These are phyloP conservation scores for Bryoerythrophyllum caledonicum DNA, from an alignment of 225 moss, liverwort and hornwort species.

Conservation along the genomic window DNA sequence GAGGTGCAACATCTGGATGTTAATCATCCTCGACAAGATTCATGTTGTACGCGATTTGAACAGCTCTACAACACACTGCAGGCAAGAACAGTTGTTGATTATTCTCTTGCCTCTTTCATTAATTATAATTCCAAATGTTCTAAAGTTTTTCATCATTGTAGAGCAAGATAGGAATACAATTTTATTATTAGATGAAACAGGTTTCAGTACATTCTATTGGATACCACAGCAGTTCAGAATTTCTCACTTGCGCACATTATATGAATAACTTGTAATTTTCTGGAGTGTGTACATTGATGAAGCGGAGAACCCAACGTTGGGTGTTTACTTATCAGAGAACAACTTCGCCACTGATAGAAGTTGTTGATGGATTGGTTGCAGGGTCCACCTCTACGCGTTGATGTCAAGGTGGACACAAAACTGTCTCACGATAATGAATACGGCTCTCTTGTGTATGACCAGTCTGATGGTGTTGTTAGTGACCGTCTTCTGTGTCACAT, in stretches of 20 bases:
- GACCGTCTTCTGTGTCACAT: not conserved
- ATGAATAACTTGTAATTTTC: too few relatives aligned
- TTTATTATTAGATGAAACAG: not conserved
- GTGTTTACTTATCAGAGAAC: too few relatives aligned
- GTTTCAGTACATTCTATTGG: too few relatives aligned
- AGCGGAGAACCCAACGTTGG: too few relatives aligned
- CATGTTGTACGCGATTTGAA: not conserved
- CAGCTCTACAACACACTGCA: not conserved
- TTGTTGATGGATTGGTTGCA: not conserved
- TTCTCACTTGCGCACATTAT: too few relatives aligned
- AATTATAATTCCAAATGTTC: not conserved
- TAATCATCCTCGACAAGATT: not conserved
- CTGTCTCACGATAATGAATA: not conserved
- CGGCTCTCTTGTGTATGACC: slow-evolving; percentile 1
- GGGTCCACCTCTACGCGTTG: not conserved
- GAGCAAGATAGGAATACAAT: not conserved
- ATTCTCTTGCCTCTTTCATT: not conserved
- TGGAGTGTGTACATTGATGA: too few relatives aligned
- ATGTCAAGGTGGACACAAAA: not conserved
- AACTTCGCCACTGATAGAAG: too few relatives aligned
- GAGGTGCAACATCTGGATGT: not conserved
- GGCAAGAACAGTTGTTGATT: not conserved
- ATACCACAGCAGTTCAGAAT: too few relatives aligned
- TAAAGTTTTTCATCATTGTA: not conserved
- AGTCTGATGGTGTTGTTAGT: not conserved